Evolutionary conservation across 1,284 basidiomycete species (phyloP).

Genomic region (Peniophora sp.): DNA sequence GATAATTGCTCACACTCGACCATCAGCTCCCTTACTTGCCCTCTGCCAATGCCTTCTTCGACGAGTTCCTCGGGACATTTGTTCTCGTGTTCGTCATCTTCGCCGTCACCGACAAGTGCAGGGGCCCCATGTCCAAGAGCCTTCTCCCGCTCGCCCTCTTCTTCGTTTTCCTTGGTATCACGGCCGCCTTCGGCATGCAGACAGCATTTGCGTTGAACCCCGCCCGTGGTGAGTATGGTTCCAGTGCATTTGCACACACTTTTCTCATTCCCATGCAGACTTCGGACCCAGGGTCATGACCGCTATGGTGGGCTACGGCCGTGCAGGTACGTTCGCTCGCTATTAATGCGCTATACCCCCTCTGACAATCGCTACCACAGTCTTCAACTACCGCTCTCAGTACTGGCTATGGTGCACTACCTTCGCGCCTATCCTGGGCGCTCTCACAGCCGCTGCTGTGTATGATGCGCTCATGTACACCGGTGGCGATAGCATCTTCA

Average conservation of each 20-base stretch:
- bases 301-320: slow-evolving; percentile 51
- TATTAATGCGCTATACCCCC: slow-evolving; percentile 2
- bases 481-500: slow-evolving; percentile 46
- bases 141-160: slow-evolving; percentile 47
- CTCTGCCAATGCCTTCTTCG: slow-evolving; percentile 48
- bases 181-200: slow-evolving; percentile 43
- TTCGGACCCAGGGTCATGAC: slow-evolving; percentile 53
- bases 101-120: slow-evolving; percentile 34
- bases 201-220: slow-evolving; percentile 39
- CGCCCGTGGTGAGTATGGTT: slow-evolving; percentile 34
- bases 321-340: slow-evolving; percentile 21
- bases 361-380: slow-evolving; percentile 13
- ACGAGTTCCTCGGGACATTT: slow-evolving; percentile 53
- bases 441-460: slow-evolving; percentile 37
- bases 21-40: slow-evolving; percentile 47
- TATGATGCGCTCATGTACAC: slow-evolving; percentile 48
- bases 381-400: slow-evolving; percentile 43
- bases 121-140: slow-evolving; percentile 37
- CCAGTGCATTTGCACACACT: no score
- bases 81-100: slow-evolving; percentile 42
- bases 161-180: slow-evolving; percentile 45
- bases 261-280: slow-evolving; percentile 21
- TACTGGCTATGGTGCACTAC: slow-evolving; percentile 75
- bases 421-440: slow-evolving; percentile 50
- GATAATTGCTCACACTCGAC: no score